phyloP scores from a whole-genome alignment of 371 early-diverging fungal genomes.

The Mucor lusitanicus region DNA sequence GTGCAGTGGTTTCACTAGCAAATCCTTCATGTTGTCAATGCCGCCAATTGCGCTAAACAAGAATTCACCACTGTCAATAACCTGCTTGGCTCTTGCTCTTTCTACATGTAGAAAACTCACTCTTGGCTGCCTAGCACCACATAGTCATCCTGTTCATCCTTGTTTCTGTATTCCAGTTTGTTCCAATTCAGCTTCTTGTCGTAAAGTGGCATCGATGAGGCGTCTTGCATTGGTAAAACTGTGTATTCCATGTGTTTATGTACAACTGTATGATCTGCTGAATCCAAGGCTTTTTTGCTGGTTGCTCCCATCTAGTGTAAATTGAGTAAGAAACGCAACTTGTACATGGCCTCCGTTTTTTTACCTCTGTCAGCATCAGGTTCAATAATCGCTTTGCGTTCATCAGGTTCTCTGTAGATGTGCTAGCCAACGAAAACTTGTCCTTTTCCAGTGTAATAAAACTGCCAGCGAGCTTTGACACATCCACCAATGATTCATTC shows the following conservation, averaged over 20 bases:
- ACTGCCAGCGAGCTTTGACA: conserved; percentile 29
- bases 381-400: conserved; percentile 27
- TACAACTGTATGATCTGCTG: conserved; percentile 10
- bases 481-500: conserved; percentile 15
- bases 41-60: not conserved
- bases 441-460: conserved; percentile 27
- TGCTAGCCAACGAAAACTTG: conserved; percentile 31
- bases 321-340: not conserved
- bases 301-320: conserved; percentile 20
- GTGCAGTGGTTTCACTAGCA: conserved; percentile 12
- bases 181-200: conserved; percentile 33
- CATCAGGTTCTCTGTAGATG: conserved; percentile 16
- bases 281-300: conserved; percentile 18
- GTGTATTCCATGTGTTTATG: conserved; percentile 4
- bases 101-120: not conserved
- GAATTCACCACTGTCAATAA: not conserved
- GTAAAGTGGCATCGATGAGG: conserved; percentile 29
- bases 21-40: conserved; percentile 17
- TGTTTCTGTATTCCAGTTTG: conserved; percentile 10
- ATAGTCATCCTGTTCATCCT: not conserved
- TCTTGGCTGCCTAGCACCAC: not conserved
- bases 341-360: not conserved
- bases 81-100: not conserved
- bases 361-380: conserved; percentile 31
- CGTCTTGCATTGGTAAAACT: conserved; percentile 36